Base-by-base conservation (phyloP, 306 rosid species). In the Castanea sativa region DNA sequence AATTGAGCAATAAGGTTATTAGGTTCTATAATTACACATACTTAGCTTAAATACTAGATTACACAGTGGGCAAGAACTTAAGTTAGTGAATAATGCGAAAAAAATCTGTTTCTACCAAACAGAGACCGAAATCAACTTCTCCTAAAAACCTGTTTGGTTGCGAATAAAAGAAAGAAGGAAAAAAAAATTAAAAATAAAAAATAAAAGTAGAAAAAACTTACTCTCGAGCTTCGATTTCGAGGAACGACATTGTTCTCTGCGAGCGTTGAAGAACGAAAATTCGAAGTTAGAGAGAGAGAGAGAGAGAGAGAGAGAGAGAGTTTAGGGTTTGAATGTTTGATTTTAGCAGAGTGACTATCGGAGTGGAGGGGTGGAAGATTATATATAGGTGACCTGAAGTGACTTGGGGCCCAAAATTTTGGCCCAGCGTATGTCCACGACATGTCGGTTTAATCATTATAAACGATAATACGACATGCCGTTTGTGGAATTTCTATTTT, bases 191-290 rank as follows among this genome's bases (percentile, higher is more conserved):
- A 21, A 21, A 21, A 21, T 23, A 23, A 23, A 23, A 23, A 23
- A 23, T 23, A 2, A n/a, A 76, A 53, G 52, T 13, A 21, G 35
- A 9, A 41, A 73, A 41, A 75, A 83, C 92, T 38, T 85, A 95
- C 99, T 96, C 99, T 73, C 94, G 92, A 82, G 99, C 98, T 91
- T 96, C 99, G 77, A 96, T 96, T 90, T 96, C 99, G 21, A 96
- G 95, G 33, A 97, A 86, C 23, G 99, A 95, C 99, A 94, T 94
- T 7, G 45, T 64, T 41, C 65, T 29, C 76, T 41, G n/a, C 2
- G 53, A 19, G 14, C 2, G n/a, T 52, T 30, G 15, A 49, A 10
- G 15, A 49, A 1, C 8, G 13, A 57, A 13, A 35, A 1, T n/a
- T 58, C 23, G 18, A 61, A 20, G 9, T 57, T 5, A 19, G 27